A percentile compares a stretch with the other conserved stretches of the same genome.
Conservation (phyloP, 129 eudicot genomes). For the Flaveria robusta region DNA sequence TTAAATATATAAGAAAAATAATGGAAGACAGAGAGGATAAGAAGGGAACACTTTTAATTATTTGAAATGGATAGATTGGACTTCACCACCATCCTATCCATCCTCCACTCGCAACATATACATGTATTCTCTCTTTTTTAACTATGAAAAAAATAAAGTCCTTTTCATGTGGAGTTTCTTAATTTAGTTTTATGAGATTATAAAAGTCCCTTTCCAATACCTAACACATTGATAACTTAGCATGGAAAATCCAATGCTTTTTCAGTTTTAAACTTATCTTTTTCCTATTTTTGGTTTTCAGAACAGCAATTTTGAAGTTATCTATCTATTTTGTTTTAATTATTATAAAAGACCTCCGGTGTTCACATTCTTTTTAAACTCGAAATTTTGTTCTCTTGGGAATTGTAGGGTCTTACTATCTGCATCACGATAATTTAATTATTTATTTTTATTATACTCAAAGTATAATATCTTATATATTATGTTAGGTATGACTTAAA, state of each 20-base stretch:
- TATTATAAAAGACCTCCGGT: background rate
- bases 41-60: background rate
- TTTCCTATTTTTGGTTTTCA: background rate
- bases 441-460: too few relatives aligned
- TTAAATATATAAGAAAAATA: background rate
- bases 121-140: background rate
- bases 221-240: background rate
- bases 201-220: background rate
- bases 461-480: too few relatives aligned
- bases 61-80: background rate
- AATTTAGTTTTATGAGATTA: background rate
- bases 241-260: background rate
- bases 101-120: background rate
- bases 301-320: too few relatives aligned
- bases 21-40: constrained; percentile 5
- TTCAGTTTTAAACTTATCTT: background rate
- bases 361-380: background rate
- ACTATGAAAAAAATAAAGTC: background rate
- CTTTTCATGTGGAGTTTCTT: background rate
- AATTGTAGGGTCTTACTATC: too few relatives aligned
- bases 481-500: too few relatives aligned
- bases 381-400: too few relatives aligned
- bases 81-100: background rate
- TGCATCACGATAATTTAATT: too few relatives aligned
- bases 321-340: background rate